Evolutionary conservation across 495 filamentous ascomycete species (phyloP).

Genomic region (Hypoxylon lenormandii): DNA sequence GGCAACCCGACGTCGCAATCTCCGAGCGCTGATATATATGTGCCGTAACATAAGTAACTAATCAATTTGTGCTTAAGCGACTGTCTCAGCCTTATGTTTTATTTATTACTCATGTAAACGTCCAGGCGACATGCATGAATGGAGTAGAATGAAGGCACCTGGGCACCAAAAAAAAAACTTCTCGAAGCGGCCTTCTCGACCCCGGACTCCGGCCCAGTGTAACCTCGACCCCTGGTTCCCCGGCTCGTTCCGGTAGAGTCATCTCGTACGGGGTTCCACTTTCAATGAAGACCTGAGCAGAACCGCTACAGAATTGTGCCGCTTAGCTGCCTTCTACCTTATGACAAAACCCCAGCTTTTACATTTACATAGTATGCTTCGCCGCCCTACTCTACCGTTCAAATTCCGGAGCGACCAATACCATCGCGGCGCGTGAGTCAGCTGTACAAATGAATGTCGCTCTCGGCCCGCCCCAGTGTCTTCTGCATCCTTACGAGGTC

Average conservation of each 20-base stretch:
- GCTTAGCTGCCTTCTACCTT: too few relatives aligned
- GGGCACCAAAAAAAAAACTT: slow-evolving; percentile 1
- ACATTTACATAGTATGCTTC: too few relatives aligned
- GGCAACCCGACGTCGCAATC: slow-evolving; percentile 34
- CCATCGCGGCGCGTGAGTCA: slow-evolving; percentile 20
- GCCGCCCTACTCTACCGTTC: too few relatives aligned
- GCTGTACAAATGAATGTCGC: slow-evolving; percentile 6
- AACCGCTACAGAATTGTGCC: too few relatives aligned
- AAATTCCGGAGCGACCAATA: slow-evolving; percentile 1
- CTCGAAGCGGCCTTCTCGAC: slow-evolving; percentile 12
- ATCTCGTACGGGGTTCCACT: slow-evolving; percentile 1
- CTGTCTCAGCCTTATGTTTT: slow-evolving; percentile 32
- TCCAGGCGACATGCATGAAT: not conserved
- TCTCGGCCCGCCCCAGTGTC: not conserved
- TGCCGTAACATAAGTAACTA: not conserved
- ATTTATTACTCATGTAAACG: too few relatives aligned
- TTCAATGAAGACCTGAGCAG: too few relatives aligned
- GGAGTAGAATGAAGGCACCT: slow-evolving; percentile 2
- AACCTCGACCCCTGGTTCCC: slow-evolving; percentile 13
- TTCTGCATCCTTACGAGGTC: not conserved
- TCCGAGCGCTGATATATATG: not conserved
- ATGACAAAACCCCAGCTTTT: not conserved
- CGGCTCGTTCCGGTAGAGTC: slow-evolving; percentile 15
- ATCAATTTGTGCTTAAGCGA: slow-evolving; percentile 27
- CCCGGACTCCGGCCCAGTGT: slow-evolving; percentile 30